Base-by-base conservation (phyloP, 208 protist species). In the Wallacemonas collosoma region DNA sequence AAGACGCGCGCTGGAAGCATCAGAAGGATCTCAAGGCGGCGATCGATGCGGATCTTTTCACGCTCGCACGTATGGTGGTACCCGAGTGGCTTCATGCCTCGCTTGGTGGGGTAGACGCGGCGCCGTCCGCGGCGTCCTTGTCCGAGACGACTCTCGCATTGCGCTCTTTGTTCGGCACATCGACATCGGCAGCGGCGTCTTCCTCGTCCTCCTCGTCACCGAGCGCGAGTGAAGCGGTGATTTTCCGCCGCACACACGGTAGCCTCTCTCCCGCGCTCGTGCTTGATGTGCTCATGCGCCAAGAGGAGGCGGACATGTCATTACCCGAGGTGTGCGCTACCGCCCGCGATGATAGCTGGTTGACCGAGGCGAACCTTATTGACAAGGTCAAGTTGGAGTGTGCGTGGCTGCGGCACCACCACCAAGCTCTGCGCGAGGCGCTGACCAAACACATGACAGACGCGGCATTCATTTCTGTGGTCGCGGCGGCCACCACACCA, bases 41-140 rank as follows among this genome's bases (percentile, higher is more conserved):
- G 6, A 15, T 62, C 35, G 54, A 62, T 40, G 64, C 17, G 11
- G 54, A 75, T 17, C 43, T 56, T 41, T 44, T 44, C 56, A 58
- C 69, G 17, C 11, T 63, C 12, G 44, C 50, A 6, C 53, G 58
- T 39, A 60, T 72, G 53, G 67, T 60, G 14, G 47, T 45, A 14
- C 67, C 67, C 3, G 41, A 43, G 3, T 72, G 67, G 67, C 39
- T 47, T 17, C 54, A 72, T 26, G 14, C 54, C 4, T 43, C 1
- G 39, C 45, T 6, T 50, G 45, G 45, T 50, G 45, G 45, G 6
- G 45, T 6, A 14, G 45, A 12, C 45, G 45, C 45, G 45, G 45
- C 6, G 45, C 8, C 12, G 45, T 6, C 45, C 45, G 6, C 45
- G 12, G 8, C 45, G 45, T 50, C 45, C 45, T 6, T 50, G 45